Evolutionary conservation across 139 green algal genomes (phyloP).

Genomic region (Chlamydomonas eustigma): DNA sequence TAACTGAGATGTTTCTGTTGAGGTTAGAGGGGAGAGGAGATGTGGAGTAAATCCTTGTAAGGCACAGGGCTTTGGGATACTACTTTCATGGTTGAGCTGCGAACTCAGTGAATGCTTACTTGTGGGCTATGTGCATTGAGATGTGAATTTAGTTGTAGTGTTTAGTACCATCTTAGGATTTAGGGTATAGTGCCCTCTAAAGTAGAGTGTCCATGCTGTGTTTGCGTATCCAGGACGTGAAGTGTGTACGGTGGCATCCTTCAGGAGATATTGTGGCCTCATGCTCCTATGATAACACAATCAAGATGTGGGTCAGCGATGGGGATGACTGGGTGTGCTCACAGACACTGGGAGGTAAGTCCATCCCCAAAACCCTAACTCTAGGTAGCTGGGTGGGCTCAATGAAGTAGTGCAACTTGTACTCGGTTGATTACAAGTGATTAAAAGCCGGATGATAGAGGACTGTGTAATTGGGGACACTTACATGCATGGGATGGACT

Average conservation of each 20-base stretch:
- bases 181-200: not conserved
- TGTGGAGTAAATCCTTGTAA: not conserved
- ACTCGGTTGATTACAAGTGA: too few species aligned
- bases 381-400: too few species aligned
- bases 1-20: too few species aligned
- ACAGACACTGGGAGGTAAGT: conserved; percentile 72
- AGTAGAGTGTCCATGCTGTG: not conserved
- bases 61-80: not conserved
- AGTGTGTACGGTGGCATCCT: conserved; percentile 90
- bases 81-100: too few species aligned
- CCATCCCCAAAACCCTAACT: too few species aligned
- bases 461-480: too few species aligned
- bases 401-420: too few species aligned
- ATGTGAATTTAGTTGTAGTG: not conserved
- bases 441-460: too few species aligned
- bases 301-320: conserved; percentile 82
- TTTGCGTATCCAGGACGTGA: conserved; percentile 80
- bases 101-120: too few species aligned
- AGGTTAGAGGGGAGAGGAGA: not conserved
- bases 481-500: too few species aligned
- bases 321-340: conserved; percentile 82
- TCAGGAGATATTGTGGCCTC: conserved; percentile 76
- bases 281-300: conserved; percentile 87
- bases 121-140: too few species aligned
- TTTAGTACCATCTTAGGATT: not conserved